Base-by-base conservation (phyloP, 2,329 filamentous ascomycete species). In the Cladobotryum mycophilum region DNA sequence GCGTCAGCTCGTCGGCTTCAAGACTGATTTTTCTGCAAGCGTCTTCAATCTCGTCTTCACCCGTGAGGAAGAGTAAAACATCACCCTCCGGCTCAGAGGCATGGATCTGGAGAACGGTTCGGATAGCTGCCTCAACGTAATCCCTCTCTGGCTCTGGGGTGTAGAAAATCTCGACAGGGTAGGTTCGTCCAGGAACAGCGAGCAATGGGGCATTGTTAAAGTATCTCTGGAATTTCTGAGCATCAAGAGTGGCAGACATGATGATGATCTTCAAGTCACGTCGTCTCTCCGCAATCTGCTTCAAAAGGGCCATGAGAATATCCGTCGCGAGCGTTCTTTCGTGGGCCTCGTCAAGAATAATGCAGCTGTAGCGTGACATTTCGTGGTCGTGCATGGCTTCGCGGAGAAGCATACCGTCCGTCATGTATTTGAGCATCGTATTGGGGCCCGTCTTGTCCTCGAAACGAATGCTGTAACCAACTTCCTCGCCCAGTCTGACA, bases 391-490 rank as follows among this genome's bases (percentile, higher is more conserved):
- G 85, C 85, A 99, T 95, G 51, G 93, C 91, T 72, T 99, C 93
- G 64, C 93, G 79, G 64, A 97, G 78, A 62, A 99, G 83, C 86
- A 99, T 97, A 81, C 95, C 95, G 65, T 99, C 93, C 41, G 95
- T 99, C 93, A 99, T 99, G 76, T 99, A 99, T 76, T 99, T 99
- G 66, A 99, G 81, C 54, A 95, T 82, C 1, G 93, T 99, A 69
- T 88, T 90, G 52, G 84, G 82, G 46, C 87, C 81, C 1, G 93
- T 97, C 74, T 84, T 88, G 68, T 99, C 93, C 71, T 99, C 95
- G 70, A 99, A 99, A 76, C 93, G 89, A 68, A 99, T 97, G 69
- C 89, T 97, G 75, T 97, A 99, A 70, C 93, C 93, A 49, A 99
- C 91, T 71, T 97, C 92, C 59, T 96, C 84, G 53, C 93, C 93